Evolutionary conservation across 2,329 filamentous ascomycete genomes (phyloP), one percentile per base, ranked within the genome.

Genomic region (Juglanconis sp.): DNA sequence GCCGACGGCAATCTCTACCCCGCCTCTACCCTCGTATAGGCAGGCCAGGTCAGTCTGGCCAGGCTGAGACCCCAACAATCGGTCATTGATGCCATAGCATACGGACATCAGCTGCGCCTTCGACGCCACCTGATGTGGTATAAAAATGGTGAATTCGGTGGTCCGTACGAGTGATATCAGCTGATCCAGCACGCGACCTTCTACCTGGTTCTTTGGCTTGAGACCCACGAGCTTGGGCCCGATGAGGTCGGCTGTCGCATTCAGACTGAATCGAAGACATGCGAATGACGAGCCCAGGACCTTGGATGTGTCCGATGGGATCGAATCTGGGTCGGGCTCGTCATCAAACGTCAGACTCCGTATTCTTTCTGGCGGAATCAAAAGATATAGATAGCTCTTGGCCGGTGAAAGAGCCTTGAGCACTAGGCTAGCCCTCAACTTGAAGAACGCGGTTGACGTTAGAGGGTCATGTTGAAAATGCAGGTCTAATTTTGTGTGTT

Each of bases 1-100:
- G 35, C 34, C 44, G 15, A 34, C 34, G 3, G 15, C n/a, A 17
- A 35, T 24, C 10, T 40, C 54, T 9, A 54, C 32, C 35, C 57
- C 57, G 6, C 57, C 57, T 49, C n/a, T 49, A 11, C 57, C 57
- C 17, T 54, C 44, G 24, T 59, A 59, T 15, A 59, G 35, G 35
- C 57, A 53, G 11, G 57, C 57, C 34, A 59, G 32, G 35, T 59
- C 57, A 10, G 44, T 15, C 44, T 59, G 50, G 9, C 50, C 50
- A 10, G 50, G 50, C 7, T 34, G 34, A 8, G 57, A 54, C 10
- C 31, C 49, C 34, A 54, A 30, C 38, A 40, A 11, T 10, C 50
- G 40, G 13, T 54, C 51, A 32, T 5, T 38, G 5, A 53, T 44
- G 30, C 44, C 57, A 32, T 36, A 13, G 35, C 51, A 54, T 6